These are phyloP conservation scores for Trypanosoma lewisi DNA, from an alignment of 208 protist genomes.

Conservation along the genomic window DNA sequence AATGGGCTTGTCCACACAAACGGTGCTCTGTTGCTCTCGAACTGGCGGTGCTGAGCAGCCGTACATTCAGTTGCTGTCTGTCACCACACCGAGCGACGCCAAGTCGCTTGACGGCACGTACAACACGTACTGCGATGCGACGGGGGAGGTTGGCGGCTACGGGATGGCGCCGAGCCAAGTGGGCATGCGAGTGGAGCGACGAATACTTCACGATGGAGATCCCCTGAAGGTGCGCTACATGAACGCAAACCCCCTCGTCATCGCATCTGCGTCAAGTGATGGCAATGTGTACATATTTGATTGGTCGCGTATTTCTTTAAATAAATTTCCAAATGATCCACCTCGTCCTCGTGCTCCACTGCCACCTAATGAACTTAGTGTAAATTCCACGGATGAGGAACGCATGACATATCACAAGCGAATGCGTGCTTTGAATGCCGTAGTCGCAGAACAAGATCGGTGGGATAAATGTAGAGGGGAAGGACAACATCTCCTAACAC, in stretches of 20 bases:
- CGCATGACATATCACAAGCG: conserved; percentile 70
- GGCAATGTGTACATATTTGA: conserved; percentile 87
- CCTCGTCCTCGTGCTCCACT: conserved; percentile 81
- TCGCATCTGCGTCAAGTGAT: conserved; percentile 77
- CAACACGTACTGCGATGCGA: conserved; percentile 69
- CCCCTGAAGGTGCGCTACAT: conserved; percentile 83
- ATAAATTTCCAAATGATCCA: conserved; percentile 88
- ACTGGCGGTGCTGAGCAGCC: conserved; percentile 82
- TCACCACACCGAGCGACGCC: conserved; percentile 54
- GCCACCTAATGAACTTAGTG: conserved; percentile 80
- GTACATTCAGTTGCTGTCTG: conserved; percentile 79
- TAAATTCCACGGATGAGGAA: conserved; percentile 74
- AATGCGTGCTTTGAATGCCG: conserved; percentile 70
- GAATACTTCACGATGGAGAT: conserved; percentile 86
- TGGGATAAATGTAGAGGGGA: conserved; percentile 77
- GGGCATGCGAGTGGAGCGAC: conserved; percentile 68
- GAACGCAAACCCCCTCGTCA: conserved; percentile 79
- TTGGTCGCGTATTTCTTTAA: conserved; percentile 83
- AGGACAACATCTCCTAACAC: conserved; percentile 83
- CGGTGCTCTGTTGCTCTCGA: conserved; percentile 69
- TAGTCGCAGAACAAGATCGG: conserved; percentile 73
- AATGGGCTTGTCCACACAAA: conserved; percentile 61
- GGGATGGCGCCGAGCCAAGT: conserved; percentile 71
- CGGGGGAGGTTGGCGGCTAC: conserved; percentile 90
- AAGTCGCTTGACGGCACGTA: conserved; percentile 43